Percentiles rank a stretch among this genome's conserved stretches.
phyloP scores from a whole-genome alignment of 257 asterid genomes.

The Primulina tabacum region DNA sequence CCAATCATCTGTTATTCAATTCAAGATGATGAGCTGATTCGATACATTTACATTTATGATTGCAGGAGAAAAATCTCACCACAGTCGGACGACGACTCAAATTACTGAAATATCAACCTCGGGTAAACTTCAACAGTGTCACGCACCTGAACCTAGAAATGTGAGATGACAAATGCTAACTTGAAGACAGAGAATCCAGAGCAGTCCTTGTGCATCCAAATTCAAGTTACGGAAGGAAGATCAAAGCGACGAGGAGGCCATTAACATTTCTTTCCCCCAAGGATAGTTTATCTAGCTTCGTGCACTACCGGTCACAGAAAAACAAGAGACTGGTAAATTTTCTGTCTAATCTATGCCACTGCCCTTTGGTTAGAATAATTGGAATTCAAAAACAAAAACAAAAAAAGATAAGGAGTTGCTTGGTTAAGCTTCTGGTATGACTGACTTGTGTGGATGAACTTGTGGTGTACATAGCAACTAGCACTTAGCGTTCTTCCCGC shows the following conservation, averaged over 20 bases:
- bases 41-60: constrained; percentile 10
- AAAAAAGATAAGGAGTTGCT: too few species aligned
- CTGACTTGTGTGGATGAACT: too few species aligned
- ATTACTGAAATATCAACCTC: background rate
- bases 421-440: too few species aligned
- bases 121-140: background rate
- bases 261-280: constrained; percentile 27
- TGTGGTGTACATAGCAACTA: background rate
- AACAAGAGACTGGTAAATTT: background rate
- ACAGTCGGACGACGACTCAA: constrained; percentile 7
- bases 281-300: constrained; percentile 5
- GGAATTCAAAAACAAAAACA: too few species aligned
- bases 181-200: background rate
- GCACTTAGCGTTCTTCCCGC: background rate
- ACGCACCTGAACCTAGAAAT: background rate
- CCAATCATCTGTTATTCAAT: background rate
- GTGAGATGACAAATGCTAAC: background rate
- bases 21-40: background rate
- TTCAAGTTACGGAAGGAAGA: constrained; percentile 48
- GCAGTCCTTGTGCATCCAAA: background rate
- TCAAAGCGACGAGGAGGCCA: constrained; percentile 29
- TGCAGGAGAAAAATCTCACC: constrained; percentile 30
- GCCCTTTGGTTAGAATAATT: background rate
- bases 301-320: background rate
- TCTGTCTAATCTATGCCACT: background rate